Evolutionary conservation across 2,329 filamentous ascomycete genomes (phyloP).

Genomic region (Ophiognomonia clavigignenti-juglandacearum): DNA sequence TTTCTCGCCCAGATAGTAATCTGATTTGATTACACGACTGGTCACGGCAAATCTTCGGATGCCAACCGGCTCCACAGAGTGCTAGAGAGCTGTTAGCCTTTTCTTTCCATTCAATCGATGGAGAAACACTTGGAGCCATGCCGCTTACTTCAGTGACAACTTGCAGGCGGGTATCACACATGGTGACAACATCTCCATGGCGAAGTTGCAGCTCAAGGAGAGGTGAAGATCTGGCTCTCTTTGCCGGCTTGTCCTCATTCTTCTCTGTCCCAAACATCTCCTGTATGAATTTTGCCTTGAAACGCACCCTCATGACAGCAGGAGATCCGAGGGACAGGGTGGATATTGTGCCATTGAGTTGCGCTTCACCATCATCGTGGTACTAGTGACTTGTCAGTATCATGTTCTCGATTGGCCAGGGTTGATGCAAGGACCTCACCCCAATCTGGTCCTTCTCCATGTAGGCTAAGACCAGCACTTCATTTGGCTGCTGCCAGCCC

Average conservation of each 20-base stretch:
- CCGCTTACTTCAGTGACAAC: conserved; percentile 47
- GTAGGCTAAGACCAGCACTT: conserved; percentile 59
- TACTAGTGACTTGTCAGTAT: conserved; percentile 33
- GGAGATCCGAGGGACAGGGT: conserved; percentile 56
- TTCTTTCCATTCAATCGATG: not conserved
- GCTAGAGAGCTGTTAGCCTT: conserved; percentile 19
- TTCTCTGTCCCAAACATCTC: conserved; percentile 21
- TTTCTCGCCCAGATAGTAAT: conserved; percentile 1
- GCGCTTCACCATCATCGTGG: conserved; percentile 62
- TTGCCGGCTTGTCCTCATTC: not conserved
- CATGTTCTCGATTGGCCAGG: no score
- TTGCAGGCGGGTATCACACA: conserved; percentile 49
- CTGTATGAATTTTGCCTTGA: no score
- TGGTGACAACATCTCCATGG: conserved; percentile 62
- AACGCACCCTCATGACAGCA: conserved; percentile 44
- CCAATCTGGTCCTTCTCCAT: conserved; percentile 54
- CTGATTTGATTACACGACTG: conserved; percentile 6
- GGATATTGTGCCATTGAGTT: conserved; percentile 58
- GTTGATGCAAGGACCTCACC: conserved; percentile 32
- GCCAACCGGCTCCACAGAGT: conserved; percentile 1
- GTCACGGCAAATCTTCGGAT: conserved; percentile 11
- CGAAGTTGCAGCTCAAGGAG: conserved; percentile 39
- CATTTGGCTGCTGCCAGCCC: conserved; percentile 49
- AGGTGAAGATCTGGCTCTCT: not conserved
- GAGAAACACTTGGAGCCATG: not conserved